Evolutionary conservation across 768 basidiomycete genomes (phyloP), one percentile per base, ranked within the genome.

Genomic region (Pleurotus tuoliensis): DNA sequence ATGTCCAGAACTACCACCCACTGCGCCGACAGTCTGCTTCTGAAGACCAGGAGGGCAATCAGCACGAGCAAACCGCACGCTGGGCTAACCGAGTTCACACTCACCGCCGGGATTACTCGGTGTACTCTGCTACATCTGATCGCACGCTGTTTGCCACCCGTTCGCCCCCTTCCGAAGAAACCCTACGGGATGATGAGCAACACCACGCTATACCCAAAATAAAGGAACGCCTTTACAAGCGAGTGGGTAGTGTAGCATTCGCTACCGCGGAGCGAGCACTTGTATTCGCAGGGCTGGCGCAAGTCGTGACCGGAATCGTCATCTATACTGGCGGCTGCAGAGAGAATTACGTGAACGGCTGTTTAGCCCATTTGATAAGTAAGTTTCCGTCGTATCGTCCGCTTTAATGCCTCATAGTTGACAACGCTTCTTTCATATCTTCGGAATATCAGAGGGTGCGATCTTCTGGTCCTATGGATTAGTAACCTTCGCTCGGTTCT

Each of bases 381-480:
- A 68, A 55, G 16, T 69, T 40, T 27, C 55, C 50, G 49, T 24
- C 13, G 25, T 50, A 53, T 41, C 38, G 48, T 18, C 27, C 22
- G 22, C n/a, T 20, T 37, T 60, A 53, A 40, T 15, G 51, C 51
- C 51, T 53, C 51, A 15, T 40, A 24, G 38, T 12, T 41, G 30
- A 51, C 30, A 44, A 44, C 20, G 20, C 18, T 22, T 55, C 27
- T 22, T 53, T 58, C 20, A 46, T 46, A 60, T 55, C 46, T 60
- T 56, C 24, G 30, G 56, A 44, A 15, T 52, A 45, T 9, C 66
- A 92, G 91, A 92, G 81, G 92, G 94, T 18, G 84, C 81, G 30
- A 93, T 97, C 61, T 98, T 98, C 73, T 93, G 93, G 85, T 83
- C 82, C 57, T 98, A 93, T 69, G 96, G 95, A 5, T 71, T 98